Evolutionary conservation across 208 protist species (phyloP).

Genomic region (Tritrichomonas musculus): DNA sequence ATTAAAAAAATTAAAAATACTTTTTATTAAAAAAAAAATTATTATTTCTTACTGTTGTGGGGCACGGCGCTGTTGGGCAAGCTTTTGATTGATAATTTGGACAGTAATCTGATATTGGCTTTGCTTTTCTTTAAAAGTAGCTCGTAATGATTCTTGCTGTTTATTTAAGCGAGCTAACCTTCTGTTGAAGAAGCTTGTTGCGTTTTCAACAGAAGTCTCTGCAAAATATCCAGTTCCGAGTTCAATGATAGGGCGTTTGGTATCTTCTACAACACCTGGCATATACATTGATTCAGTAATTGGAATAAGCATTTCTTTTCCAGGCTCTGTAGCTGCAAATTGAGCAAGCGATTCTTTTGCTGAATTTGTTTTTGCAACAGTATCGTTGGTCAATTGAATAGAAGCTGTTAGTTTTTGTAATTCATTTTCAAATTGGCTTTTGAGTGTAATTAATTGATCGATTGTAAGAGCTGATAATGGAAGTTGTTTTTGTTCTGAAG

Average conservation of each 20-base stretch:
- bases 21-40: too few species aligned
- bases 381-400: slow-evolving; percentile 18
- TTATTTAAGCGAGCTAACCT: not conserved
- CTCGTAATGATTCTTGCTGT: not conserved
- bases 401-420: not conserved
- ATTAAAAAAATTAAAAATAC: too few species aligned
- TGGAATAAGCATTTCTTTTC: not conserved
- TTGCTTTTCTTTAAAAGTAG: slow-evolving; percentile 1
- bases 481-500: not conserved
- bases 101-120: slow-evolving; percentile 14
- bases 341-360: not conserved
- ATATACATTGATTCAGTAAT: slow-evolving; percentile 20
- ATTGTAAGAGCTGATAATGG: not conserved
- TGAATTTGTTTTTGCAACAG: not conserved
- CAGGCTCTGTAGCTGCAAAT: not conserved
- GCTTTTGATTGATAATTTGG: not conserved
- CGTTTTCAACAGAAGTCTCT: slow-evolving; percentile 6
- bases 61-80: not conserved
- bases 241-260: slow-evolving; percentile 10
- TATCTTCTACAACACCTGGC: not conserved
- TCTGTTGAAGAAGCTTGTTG: not conserved
- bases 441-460: not conserved
- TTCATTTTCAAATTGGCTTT: not conserved
- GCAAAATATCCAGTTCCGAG: slow-evolving; percentile 5
- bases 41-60: not conserved